phyloP scores from a whole-genome alignment of 2,329 filamentous ascomycete genomes.

The Claviceps sp. region DNA sequence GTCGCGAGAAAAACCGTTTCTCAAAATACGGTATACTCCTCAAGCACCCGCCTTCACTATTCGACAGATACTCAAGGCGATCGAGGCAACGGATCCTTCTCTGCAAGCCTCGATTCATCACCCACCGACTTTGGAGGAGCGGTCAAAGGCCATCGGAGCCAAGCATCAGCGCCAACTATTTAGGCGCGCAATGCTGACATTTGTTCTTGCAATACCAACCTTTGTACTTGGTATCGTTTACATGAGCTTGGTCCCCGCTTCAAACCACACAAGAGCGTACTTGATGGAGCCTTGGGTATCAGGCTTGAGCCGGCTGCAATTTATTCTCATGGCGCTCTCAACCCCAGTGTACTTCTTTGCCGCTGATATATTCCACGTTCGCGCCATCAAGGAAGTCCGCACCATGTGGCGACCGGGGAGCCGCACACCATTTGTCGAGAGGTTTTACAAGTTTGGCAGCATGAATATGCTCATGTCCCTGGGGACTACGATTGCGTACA shows the following conservation, averaged over 20 bases:
- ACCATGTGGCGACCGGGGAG: slow-evolving; percentile 68
- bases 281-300: slow-evolving; percentile 58
- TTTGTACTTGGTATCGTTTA: slow-evolving; percentile 82
- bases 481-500: slow-evolving; percentile 76
- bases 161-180: slow-evolving; percentile 57
- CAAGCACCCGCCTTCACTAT: slow-evolving; percentile 57
- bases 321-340: slow-evolving; percentile 66
- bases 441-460: slow-evolving; percentile 88
- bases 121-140: slow-evolving; percentile 71
- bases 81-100: slow-evolving; percentile 50
- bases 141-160: slow-evolving; percentile 57
- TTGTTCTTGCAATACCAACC: slow-evolving; percentile 62
- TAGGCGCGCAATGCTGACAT: slow-evolving; percentile 55
- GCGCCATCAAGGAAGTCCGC: slow-evolving; percentile 65
- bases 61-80: slow-evolving; percentile 55
- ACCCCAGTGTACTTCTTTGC: slow-evolving; percentile 81
- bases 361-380: slow-evolving; percentile 71
- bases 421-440: slow-evolving; percentile 54
- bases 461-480: slow-evolving; percentile 93
- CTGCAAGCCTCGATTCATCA: slow-evolving; percentile 63
- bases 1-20: slow-evolving; percentile 48
- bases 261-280: slow-evolving; percentile 45
- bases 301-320: slow-evolving; percentile 64
- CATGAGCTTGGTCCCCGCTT: slow-evolving; percentile 62
- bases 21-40: slow-evolving; percentile 60